A percentile compares a stretch with the other conserved stretches of the same genome.
These are phyloP conservation scores for Trypanosoma theileri DNA, from an alignment of 208 protist genomes.

Conservation along the genomic window DNA sequence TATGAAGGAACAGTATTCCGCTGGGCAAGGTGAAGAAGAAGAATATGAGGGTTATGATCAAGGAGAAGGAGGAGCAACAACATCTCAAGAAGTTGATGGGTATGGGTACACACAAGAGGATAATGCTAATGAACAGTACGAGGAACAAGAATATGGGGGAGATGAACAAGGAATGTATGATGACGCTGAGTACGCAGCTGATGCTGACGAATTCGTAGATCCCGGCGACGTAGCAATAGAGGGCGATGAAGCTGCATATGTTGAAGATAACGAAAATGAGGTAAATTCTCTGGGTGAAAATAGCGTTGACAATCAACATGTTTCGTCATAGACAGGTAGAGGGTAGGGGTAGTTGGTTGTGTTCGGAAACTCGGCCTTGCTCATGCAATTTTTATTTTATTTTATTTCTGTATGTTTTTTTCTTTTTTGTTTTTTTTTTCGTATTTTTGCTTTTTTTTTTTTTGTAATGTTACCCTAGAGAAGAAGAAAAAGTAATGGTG, in stretches of 20 bases:
- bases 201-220: slow-evolving; percentile 27
- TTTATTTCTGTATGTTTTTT: too few relatives aligned
- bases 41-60: neutral
- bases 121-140: neutral
- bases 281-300: neutral
- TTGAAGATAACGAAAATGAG: neutral
- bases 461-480: neutral
- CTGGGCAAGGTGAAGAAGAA: neutral
- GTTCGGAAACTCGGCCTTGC: too few relatives aligned
- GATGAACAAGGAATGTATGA: neutral
- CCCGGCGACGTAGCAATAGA: neutral
- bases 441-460: neutral
- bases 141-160: slow-evolving; percentile 3
- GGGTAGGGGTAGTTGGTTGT: too few relatives aligned
- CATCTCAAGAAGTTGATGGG: too few relatives aligned
- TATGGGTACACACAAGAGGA: too few relatives aligned
- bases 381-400: too few relatives aligned
- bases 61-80: neutral
- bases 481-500: neutral
- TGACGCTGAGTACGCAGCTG: neutral
- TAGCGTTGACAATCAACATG: slow-evolving; percentile 1
- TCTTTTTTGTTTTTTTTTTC: too few relatives aligned
- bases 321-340: neutral
- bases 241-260: neutral
- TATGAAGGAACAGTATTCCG: neutral